Conservation (phyloP, 2,329 filamentous ascomycete species). For the Rachicladosporium sp. region DNA sequence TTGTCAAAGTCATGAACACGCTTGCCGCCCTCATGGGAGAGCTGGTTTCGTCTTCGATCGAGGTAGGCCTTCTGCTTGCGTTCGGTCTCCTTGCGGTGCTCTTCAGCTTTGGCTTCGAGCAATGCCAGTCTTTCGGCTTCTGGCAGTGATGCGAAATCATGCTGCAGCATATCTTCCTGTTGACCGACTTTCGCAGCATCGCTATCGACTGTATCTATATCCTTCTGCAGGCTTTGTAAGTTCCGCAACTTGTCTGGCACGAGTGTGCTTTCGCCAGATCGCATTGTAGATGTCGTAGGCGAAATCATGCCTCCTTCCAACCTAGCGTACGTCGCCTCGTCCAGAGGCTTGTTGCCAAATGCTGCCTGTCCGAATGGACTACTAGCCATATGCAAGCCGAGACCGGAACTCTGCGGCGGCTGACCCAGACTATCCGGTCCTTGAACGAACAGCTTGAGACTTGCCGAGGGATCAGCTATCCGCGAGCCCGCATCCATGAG, state of each 20-base stretch:
- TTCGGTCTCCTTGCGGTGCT: conserved; percentile 44
- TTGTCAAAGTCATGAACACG: conserved; percentile 75
- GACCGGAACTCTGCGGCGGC: neutral
- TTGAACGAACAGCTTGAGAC: conserved; percentile 70
- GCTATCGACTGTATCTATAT: conserved; percentile 16
- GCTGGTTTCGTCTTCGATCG: conserved; percentile 28
- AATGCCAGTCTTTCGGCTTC: conserved; percentile 34
- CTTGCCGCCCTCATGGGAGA: conserved; percentile 32
- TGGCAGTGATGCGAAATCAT: conserved; percentile 26
- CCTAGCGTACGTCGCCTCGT: conserved; percentile 35
- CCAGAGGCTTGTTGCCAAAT: conserved; percentile 33
- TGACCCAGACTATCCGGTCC: conserved; percentile 25
- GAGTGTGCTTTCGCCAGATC: conserved; percentile 37
- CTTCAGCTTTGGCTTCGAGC: conserved; percentile 40
- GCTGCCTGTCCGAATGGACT: conserved; percentile 19
- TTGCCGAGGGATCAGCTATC: conserved; percentile 61
- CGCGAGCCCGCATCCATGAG: conserved; percentile 57
- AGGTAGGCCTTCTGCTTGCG: conserved; percentile 46
- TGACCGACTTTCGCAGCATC: conserved; percentile 9
- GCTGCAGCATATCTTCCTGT: conserved; percentile 17
- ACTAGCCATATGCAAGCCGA: neutral
- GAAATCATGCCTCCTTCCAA: conserved; percentile 33
- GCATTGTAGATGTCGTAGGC: conserved; percentile 24
- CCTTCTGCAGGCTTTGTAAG: conserved; percentile 28
- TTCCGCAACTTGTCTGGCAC: conserved; percentile 30